Evolutionary conservation across 495 filamentous ascomycete species (phyloP).

Genomic region (Cairneyella variabilis): DNA sequence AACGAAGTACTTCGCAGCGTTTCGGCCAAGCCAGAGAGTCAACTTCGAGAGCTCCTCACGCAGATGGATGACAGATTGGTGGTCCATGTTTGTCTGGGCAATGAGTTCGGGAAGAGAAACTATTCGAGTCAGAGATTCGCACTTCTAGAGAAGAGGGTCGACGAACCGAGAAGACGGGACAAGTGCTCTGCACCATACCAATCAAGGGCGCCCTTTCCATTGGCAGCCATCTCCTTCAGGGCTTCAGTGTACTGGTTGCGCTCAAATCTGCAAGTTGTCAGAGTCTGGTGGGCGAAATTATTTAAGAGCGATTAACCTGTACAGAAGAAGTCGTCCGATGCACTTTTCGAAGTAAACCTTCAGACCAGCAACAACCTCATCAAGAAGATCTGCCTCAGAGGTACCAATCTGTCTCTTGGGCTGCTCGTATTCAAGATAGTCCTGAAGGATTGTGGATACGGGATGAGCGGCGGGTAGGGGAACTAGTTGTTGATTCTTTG

Average conservation of each 20-base stretch:
- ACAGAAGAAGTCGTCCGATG: conserved; percentile 83
- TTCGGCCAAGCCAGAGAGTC: conserved; percentile 72
- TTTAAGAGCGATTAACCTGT: conserved; percentile 61
- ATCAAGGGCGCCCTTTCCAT: conserved; percentile 64
- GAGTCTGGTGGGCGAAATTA: neutral
- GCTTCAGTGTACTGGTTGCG: conserved; percentile 74
- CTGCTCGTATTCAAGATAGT: conserved; percentile 68
- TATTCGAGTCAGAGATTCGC: conserved; percentile 34
- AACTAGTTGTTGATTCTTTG: conserved; percentile 86
- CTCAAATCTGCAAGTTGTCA: conserved; percentile 58
- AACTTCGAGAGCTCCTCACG: conserved; percentile 83
- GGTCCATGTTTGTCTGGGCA: conserved; percentile 96
- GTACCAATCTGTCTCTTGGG: conserved; percentile 58
- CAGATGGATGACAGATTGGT: conserved; percentile 78
- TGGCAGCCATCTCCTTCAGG: conserved; percentile 48
- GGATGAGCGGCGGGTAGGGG: conserved; percentile 72
- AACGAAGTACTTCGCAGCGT: conserved; percentile 70
- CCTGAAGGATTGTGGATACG: conserved; percentile 71
- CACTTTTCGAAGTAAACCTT: conserved; percentile 88
- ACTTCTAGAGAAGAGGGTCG: neutral
- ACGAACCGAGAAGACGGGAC: conserved; percentile 78
- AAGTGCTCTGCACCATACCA: conserved; percentile 95
- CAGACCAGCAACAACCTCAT: conserved; percentile 79
- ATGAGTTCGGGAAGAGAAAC: conserved; percentile 90
- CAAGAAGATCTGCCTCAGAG: conserved; percentile 77